Percentiles rank a stretch among this genome's conserved stretches.
These are phyloP conservation scores for Hyparrhenia diplandra DNA, from an alignment of 176 grass and related monocot genomes.

Conservation along the genomic window DNA sequence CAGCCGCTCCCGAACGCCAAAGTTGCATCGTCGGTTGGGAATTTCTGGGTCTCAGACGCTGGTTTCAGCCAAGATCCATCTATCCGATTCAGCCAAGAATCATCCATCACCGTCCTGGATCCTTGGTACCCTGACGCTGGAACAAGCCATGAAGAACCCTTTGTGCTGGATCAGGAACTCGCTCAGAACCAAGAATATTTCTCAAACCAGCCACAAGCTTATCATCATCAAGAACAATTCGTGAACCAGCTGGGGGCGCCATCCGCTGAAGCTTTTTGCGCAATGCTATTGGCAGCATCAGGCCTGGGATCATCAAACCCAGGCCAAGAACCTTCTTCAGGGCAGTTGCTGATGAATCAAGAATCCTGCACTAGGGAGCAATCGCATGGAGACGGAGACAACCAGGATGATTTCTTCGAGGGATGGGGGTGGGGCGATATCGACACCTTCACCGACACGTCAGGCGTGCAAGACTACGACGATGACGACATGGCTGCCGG, in stretches of 20 bases:
- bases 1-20: too few species aligned
- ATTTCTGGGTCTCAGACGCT: not conserved
- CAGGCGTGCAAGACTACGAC: not conserved
- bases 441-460: not conserved
- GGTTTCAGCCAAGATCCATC: too few species aligned
- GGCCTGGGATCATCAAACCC: not conserved
- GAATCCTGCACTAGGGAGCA: not conserved
- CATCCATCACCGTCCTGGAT: not conserved
- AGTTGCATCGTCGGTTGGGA: not conserved
- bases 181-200: not conserved
- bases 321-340: not conserved
- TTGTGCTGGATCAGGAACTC: not conserved
- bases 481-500: not conserved
- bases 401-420: not conserved
- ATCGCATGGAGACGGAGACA: not conserved
- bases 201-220: not conserved
- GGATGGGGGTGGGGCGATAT: not conserved
- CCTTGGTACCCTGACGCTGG: not conserved
- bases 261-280: not conserved
- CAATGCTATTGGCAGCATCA: not conserved
- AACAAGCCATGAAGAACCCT: not conserved
- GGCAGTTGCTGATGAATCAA: not conserved
- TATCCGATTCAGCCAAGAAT: not conserved
- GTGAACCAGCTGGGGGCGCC: not conserved
- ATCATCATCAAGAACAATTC: not conserved